Evolutionary conservation across 352 stramenopile genomes (phyloP).

Genomic region (Globisporangium barbulae): DNA sequence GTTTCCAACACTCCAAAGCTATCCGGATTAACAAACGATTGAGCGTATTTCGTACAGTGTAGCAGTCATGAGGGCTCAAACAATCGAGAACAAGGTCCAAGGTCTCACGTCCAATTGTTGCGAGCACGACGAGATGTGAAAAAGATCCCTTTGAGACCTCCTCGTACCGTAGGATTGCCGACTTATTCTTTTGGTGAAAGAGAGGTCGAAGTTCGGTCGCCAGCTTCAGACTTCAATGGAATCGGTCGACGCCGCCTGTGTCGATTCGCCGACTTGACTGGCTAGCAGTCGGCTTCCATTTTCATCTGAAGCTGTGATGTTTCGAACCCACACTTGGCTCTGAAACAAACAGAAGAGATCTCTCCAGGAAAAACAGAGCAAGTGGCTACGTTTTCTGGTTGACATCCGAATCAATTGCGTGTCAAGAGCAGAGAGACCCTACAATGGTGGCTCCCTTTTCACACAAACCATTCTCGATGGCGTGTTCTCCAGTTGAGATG

Average conservation of each 20-base stretch:
- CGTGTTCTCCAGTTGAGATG: no score
- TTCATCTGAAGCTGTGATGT: background rate
- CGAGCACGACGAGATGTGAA: no score
- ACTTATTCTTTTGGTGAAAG: constrained; percentile 4
- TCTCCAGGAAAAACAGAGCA: background rate
- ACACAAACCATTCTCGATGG: background rate
- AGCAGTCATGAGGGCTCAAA: background rate
- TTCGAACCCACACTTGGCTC: background rate
- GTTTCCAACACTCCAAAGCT: background rate
- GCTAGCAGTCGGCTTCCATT: background rate
- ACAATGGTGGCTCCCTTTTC: background rate
- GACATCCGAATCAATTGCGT: no score
- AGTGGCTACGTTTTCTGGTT: background rate
- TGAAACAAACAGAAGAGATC: background rate
- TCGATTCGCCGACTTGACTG: constrained; percentile 1
- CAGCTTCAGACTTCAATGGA: constrained; percentile 13
- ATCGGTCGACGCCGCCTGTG: constrained; percentile 8
- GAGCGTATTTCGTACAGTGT: background rate
- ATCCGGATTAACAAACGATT: background rate
- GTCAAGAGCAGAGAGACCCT: no score
- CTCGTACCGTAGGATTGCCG: constrained; percentile 1
- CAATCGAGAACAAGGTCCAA: background rate
- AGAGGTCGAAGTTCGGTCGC: background rate
- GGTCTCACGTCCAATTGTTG: background rate
- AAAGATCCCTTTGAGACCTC: background rate